Evolutionary conservation across 805 yeast species (phyloP).

Genomic region (Komagataella phaffii): DNA sequence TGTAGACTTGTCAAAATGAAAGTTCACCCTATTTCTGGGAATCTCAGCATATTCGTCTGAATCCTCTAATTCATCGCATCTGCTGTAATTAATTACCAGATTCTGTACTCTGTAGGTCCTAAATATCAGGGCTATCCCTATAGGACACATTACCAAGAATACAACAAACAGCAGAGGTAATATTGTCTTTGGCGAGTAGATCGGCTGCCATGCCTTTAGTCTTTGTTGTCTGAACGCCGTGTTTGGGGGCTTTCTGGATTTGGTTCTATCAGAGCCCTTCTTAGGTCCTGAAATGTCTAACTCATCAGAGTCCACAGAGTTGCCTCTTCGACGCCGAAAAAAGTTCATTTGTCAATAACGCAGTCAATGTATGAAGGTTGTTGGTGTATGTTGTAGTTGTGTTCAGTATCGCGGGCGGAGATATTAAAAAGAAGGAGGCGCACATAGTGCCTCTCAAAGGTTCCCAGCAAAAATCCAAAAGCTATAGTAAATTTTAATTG

Average conservation of each 20-base stretch:
- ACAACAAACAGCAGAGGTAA: slow-evolving; percentile 67
- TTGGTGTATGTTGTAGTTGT: not conserved
- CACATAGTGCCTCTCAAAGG: not conserved
- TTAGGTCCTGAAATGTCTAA: slow-evolving; percentile 5
- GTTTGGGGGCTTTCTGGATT: slow-evolving; percentile 46
- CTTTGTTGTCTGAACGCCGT: slow-evolving; percentile 73
- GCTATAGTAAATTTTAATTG: not conserved
- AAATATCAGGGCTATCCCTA: slow-evolving; percentile 74
- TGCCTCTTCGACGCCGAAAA: slow-evolving; percentile 14
- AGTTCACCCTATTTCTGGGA: slow-evolving; percentile 42
- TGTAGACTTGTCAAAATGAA: slow-evolving; percentile 43
- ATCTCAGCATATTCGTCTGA: slow-evolving; percentile 28
- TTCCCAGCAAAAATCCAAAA: not conserved
- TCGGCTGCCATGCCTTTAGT: slow-evolving; percentile 63
- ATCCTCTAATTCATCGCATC: slow-evolving; percentile 35
- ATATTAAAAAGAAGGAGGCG: not conserved
- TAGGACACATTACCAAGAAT: slow-evolving; percentile 75
- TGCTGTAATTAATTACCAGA: slow-evolving; percentile 59
- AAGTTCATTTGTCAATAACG: not conserved
- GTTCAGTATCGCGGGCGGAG: not conserved
- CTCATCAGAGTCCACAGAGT: slow-evolving; percentile 15
- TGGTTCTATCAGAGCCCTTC: slow-evolving; percentile 11
- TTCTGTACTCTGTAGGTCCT: slow-evolving; percentile 76
- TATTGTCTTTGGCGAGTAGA: slow-evolving; percentile 83
- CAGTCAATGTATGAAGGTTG: not conserved